Conservation (phyloP, 257 asterid genomes). For the Salvia miltiorrhiza region DNA sequence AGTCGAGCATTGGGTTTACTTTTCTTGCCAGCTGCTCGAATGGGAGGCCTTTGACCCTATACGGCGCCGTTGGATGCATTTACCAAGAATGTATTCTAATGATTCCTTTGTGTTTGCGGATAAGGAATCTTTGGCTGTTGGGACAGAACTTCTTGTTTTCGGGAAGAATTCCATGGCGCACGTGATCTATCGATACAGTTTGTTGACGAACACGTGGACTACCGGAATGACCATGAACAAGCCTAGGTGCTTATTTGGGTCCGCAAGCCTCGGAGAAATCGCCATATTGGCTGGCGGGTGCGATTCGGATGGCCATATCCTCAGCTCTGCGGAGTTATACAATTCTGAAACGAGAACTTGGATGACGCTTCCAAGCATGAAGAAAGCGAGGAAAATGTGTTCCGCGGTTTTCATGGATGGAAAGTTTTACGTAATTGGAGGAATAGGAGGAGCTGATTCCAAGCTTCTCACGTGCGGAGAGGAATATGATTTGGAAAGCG, state of each 20-base stretch:
- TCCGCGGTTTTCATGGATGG: slow-evolving; percentile 82
- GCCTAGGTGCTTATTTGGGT: slow-evolving; percentile 79
- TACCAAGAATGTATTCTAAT: slow-evolving; percentile 71
- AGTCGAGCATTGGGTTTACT: slow-evolving; percentile 94
- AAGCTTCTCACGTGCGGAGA: slow-evolving; percentile 66
- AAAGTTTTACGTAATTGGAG: slow-evolving; percentile 72
- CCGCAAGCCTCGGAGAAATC: slow-evolving; percentile 74
- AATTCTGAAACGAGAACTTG: slow-evolving; percentile 58
- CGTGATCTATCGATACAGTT: slow-evolving; percentile 70
- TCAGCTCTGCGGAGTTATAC: slow-evolving; percentile 66
- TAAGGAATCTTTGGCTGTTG: slow-evolving; percentile 94
- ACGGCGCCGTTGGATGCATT: slow-evolving; percentile 84
- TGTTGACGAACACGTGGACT: slow-evolving; percentile 82
- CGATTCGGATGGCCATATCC: slow-evolving; percentile 47
- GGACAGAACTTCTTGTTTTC: slow-evolving; percentile 91
- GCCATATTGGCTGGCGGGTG: slow-evolving; percentile 89
- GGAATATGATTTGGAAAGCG: slow-evolving; percentile 51
- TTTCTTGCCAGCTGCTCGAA: slow-evolving; percentile 87
- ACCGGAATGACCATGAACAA: slow-evolving; percentile 77
- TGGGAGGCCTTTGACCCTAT: slow-evolving; percentile 97
- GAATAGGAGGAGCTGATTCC: slow-evolving; percentile 49
- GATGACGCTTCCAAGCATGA: slow-evolving; percentile 70
- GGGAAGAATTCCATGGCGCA: slow-evolving; percentile 71
- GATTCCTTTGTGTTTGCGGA: slow-evolving; percentile 73
- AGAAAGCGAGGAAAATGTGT: slow-evolving; percentile 67